Evolutionary conservation across 352 stramenopile species (phyloP), one percentile per base, ranked within the genome.

Genomic region (Phytopythium litorale): DNA sequence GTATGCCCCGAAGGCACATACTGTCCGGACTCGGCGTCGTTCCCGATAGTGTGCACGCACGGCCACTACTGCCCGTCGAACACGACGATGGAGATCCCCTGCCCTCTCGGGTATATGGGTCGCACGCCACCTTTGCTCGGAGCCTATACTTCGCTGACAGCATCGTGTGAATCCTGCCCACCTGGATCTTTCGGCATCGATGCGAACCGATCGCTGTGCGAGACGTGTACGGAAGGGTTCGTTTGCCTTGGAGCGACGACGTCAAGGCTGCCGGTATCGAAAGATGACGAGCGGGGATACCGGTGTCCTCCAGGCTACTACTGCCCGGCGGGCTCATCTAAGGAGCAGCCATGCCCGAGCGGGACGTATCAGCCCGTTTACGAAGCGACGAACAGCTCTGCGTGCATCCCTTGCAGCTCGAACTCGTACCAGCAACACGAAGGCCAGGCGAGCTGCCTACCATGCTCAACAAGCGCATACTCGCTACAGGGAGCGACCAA

Each of bases 391-490:
- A 95, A 93, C 30, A 51, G 51, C 9, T 78, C 77, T 0, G 69
- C 79, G 9, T 98, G 92, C 63, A 56, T 73, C 7, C 59, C 68
- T 2, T 98, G 92, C 58, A 70, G 75, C 13, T 50, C 58, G 0
- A 87, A 94, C 49, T 89, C 82, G 21, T 98, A 97, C 61, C 88
- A 97, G 60, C 82, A 91, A 50, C 11, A 43, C 0, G 15, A 43
- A 3, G 92, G 88, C 0, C 79, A 93, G 48, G 32, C 71, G 6
- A 87, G 68, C 32, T 98, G 92, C 67, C 73, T 94, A 21, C 82
- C 84, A 4, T 98, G 92, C 67, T 97, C 91, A 15, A 95, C 87
- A 15, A 96, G 84, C 30, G 79, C 84, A 2, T 92, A 77, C 53
- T 80, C 85, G 0, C 50, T 56, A 2, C 56, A 61, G 49, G 87